Evolutionary conservation across 2,329 filamentous ascomycete species (phyloP).

Genomic region (Aspergillus alliaceus): DNA sequence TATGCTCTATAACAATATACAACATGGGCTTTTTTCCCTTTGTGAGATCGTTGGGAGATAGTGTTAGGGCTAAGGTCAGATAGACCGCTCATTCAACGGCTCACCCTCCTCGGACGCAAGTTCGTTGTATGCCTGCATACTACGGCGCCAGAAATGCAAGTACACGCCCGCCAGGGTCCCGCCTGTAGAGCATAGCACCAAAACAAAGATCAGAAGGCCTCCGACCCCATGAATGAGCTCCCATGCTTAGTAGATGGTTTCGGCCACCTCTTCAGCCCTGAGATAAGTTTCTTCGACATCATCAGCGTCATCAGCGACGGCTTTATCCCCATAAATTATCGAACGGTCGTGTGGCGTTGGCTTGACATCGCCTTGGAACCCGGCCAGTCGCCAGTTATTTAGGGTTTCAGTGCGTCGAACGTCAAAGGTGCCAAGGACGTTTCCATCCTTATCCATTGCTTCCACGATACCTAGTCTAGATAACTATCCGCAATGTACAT

Average conservation of each 20-base stretch:
- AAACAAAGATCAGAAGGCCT: slow-evolving; percentile 29
- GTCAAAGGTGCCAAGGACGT: slow-evolving; percentile 28
- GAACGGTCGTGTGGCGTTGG: slow-evolving; percentile 31
- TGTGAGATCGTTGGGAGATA: no score
- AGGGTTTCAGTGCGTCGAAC: slow-evolving; percentile 26
- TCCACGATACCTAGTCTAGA: slow-evolving; percentile 33
- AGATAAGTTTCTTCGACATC: slow-evolving; percentile 3
- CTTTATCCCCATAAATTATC: slow-evolving; percentile 17
- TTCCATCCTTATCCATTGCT: slow-evolving; percentile 27
- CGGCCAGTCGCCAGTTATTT: slow-evolving; percentile 30
- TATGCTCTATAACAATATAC: neutral
- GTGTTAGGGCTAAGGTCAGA: neutral
- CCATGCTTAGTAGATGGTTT: slow-evolving; percentile 29
- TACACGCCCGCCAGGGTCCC: slow-evolving; percentile 24
- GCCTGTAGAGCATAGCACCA: slow-evolving; percentile 23
- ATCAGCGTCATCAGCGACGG: slow-evolving; percentile 2
- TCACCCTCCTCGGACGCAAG: slow-evolving; percentile 31
- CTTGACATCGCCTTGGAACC: slow-evolving; percentile 23
- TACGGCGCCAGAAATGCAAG: slow-evolving; percentile 22
- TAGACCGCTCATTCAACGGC: slow-evolving; percentile 17
- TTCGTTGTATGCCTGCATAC: slow-evolving; percentile 27
- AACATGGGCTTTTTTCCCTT: no score
- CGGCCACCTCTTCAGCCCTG: slow-evolving; percentile 26
- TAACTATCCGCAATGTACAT: slow-evolving; percentile 32
- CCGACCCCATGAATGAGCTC: slow-evolving; percentile 32